Base-by-base conservation (phyloP, 1,139 yeast species). In the Geotrichum histeridarum region DNA sequence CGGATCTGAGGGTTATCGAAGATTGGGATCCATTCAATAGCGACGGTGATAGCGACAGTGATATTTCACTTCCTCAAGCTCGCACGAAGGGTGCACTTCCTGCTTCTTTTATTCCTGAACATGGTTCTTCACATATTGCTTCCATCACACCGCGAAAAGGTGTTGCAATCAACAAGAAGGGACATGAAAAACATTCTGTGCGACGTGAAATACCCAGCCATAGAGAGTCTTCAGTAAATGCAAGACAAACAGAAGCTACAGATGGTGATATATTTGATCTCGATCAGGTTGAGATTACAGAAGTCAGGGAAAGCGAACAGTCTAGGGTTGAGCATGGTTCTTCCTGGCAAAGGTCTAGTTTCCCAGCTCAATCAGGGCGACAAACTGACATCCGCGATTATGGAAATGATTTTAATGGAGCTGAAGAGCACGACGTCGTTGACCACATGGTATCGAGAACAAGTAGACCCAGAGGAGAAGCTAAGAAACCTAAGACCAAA, bases 371-470 rank as follows among this genome's bases (percentile, higher is more conserved):
- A 33, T 11, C 12, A n/a, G 14, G 18, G 5, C 17, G 18, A n/a
- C 43, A 52, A 35, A 15, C 48, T 11, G 43, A 52, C 22, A 52
- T 52, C 8, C 43, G 51, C 8, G 48, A 42, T 31, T 47, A 32
- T 41, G 46, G 43, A 12, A 44, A 53, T 36, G 46, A 37, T 37
- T 42, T 36, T 3, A 35, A 43, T 18, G 55, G 53, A 7, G 55
- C 55, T 9, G 39, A 22, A 14, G 55, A 53, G 42, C 36, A 48
- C 31, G 50, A 53, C 35, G 49, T 22, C 5, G 18, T 53, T n/a
- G 55, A 53, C 32, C 50, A 39, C 32, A 53, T 53, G 55, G 17
- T 53, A 2, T 22, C 52, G 6, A 30, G 52, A 48, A 37, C 48
- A n/a, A 33, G 42, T n/a, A 27, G 48, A 32, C 32, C 52, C 35